Percentiles rank a stretch among this genome's conserved stretches.
Evolutionary conservation across 2,329 filamentous ascomycete species (phyloP).

Genomic region (Penicillium sp.): DNA sequence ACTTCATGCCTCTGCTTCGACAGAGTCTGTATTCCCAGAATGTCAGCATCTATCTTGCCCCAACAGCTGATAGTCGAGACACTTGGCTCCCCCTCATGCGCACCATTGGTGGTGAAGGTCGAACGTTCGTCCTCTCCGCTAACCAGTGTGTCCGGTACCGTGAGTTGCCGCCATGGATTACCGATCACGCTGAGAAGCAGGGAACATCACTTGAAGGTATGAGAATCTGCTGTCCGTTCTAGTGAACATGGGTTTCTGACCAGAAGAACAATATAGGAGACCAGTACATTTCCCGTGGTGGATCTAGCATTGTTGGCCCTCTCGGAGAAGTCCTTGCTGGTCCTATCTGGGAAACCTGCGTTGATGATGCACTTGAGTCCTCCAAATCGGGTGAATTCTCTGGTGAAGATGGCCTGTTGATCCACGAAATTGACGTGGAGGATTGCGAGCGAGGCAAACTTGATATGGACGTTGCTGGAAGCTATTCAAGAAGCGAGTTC

Average conservation of each 20-base stretch:
- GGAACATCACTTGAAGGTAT: slow-evolving; percentile 35
- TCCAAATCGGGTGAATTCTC: slow-evolving; percentile 12
- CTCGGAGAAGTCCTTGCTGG: slow-evolving; percentile 79
- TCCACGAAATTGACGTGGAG: slow-evolving; percentile 80
- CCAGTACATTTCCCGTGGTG: slow-evolving; percentile 71
- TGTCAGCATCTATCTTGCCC: slow-evolving; percentile 88
- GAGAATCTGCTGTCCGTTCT: slow-evolving; percentile 33
- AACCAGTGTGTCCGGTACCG: slow-evolving; percentile 77
- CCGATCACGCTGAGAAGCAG: slow-evolving; percentile 22
- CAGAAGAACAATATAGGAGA: slow-evolving; percentile 6
- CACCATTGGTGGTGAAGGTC: slow-evolving; percentile 79
- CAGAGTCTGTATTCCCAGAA: slow-evolving; percentile 87
- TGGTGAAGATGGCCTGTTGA: slow-evolving; percentile 60
- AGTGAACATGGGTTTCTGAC: background rate
- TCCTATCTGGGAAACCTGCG: slow-evolving; percentile 75
- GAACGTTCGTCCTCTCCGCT: slow-evolving; percentile 82
- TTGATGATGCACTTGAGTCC: slow-evolving; percentile 41
- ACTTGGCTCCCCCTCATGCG: slow-evolving; percentile 84
- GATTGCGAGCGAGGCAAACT: slow-evolving; percentile 82
- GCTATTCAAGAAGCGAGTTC: slow-evolving; percentile 78
- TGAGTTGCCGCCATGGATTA: slow-evolving; percentile 65
- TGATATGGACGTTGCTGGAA: slow-evolving; percentile 83
- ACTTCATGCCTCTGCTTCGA: slow-evolving; percentile 89
- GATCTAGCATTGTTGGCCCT: slow-evolving; percentile 81
- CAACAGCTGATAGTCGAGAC: slow-evolving; percentile 83